Conservation (phyloP, 768 basidiomycete species). For the Tulasnella sp. region DNA sequence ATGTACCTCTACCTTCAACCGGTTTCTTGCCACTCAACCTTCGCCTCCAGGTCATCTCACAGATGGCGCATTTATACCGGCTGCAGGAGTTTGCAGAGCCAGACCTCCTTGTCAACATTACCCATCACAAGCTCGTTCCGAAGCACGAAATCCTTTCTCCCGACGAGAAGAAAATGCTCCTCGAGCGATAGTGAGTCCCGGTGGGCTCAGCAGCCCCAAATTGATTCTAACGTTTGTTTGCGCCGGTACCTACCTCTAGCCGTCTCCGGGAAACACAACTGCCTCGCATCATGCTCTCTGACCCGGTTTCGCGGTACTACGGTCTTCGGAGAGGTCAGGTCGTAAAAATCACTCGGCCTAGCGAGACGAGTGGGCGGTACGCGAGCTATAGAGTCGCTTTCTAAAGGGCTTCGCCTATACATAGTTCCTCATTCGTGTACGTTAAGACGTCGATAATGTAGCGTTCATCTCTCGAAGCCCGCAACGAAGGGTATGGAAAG, state of each 20-base stretch:
- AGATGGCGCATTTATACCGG: conserved; percentile 82
- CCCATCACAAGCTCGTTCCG: conserved; percentile 93
- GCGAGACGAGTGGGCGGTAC: conserved; percentile 94
- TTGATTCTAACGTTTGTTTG: background rate
- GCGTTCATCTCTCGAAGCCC: background rate
- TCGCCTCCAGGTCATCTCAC: conserved; percentile 77
- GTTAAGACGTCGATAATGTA: background rate
- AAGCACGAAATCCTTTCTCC: conserved; percentile 82
- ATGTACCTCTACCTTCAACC: conserved; percentile 9
- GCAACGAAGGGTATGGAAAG: background rate
- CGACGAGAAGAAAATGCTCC: conserved; percentile 82
- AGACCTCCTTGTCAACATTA: conserved; percentile 96
- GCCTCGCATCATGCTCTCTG: conserved; percentile 92
- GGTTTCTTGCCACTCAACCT: conserved; percentile 10
- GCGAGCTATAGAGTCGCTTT: conserved; percentile 90
- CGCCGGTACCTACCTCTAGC: conserved; percentile 49
- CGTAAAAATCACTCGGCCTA: conserved; percentile 96
- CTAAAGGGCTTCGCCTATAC: conserved; percentile 15
- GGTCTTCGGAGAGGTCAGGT: conserved; percentile 94
- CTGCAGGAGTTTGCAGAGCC: conserved; percentile 97
- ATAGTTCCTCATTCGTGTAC: conserved; percentile 10
- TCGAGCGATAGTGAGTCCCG: conserved; percentile 87
- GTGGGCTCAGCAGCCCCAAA: background rate
- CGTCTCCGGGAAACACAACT: conserved; percentile 97
- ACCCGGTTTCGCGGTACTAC: conserved; percentile 99